Evolutionary conservation across 805 yeast genomes (phyloP), one percentile per base, ranked within the genome.

Genomic region (Limtongia smithiae): DNA sequence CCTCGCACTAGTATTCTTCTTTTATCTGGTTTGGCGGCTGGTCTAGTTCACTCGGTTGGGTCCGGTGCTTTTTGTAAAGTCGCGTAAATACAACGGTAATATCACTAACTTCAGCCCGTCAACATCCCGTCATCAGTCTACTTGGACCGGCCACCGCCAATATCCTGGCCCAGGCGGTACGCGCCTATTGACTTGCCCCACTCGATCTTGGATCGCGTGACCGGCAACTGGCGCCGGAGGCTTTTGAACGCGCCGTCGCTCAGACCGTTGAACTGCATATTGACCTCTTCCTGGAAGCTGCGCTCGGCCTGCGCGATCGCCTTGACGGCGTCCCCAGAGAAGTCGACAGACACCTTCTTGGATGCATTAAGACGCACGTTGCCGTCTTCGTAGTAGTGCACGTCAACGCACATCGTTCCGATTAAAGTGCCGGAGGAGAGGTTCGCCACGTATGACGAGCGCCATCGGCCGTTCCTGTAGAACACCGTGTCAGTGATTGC

Each of bases 371-470:
- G 77, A 44, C 91, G 76, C 17, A 91, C 97, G 62, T 91, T 91
- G 27, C 98, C 98, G 60, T 91, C 97, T 69, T 91, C 98, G 65
- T 78, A 93, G 67, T 90, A 93, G 67, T 91, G 98, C 35, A 90
- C 83, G 57, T 86, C 90, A 28, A 89, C 75, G 18, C 65, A 67
- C 31, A 87, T 74, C 15, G 50, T 35, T 3, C 95, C 96, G 2
- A 57, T 58, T 14, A 85, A 54, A 5, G 64, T 46, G 0, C 65
- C 62, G 0, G 63, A 53, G 1, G 63, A 51, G 2, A 58, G 28
- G 59, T 74, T 65, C 49, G 77, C 70, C 5, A 68, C 62, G 67
- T 87, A 89, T 52, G 71, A 69, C 1, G 95, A 82, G 45, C 72
- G 77, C 96, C 97, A 89, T 64, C 81, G 78, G 6, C 97, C 97